These are phyloP conservation scores for Wickerhamomyces queroliae DNA, from an alignment of 805 yeast species.

Conservation along the genomic window DNA sequence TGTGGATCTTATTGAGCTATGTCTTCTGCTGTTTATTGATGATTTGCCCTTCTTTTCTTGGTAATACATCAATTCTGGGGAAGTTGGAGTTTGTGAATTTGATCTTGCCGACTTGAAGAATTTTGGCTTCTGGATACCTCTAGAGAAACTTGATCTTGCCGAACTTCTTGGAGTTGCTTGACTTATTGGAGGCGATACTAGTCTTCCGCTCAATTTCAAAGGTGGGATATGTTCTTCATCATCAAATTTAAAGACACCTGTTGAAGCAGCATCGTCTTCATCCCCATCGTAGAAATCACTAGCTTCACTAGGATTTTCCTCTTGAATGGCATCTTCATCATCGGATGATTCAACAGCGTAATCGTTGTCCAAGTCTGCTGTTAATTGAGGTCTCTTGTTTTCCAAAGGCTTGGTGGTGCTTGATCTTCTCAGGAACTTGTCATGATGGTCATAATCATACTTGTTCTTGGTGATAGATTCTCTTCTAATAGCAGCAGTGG, in stretches of 20 bases:
- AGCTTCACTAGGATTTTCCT: conserved; percentile 17
- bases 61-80: conserved; percentile 22
- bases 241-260: conserved; percentile 26
- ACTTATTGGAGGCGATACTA: conserved; percentile 16
- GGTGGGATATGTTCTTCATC: conserved; percentile 29
- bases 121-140: conserved; percentile 21
- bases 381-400: conserved; percentile 27
- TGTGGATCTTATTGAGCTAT: conserved; percentile 34
- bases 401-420: conserved; percentile 24
- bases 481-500: conserved; percentile 19
- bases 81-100: conserved; percentile 30
- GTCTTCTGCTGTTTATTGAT: conserved; percentile 17
- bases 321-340: conserved; percentile 19
- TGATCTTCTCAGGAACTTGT: conserved; percentile 15
- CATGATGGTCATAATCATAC: conserved; percentile 21
- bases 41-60: conserved; percentile 6
- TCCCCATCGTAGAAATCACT: conserved; percentile 24
- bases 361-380: conserved; percentile 34
- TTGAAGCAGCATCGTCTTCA: conserved; percentile 33
- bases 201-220: conserved; percentile 18
- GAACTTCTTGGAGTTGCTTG: conserved; percentile 2
- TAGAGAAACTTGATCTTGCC: conserved; percentile 12
- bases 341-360: conserved; percentile 18
- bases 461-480: conserved; percentile 23
- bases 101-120: conserved; percentile 23